Base-by-base conservation (phyloP, 2,329 filamentous ascomycete genomes). In the Fonsecaea pugnacius region DNA sequence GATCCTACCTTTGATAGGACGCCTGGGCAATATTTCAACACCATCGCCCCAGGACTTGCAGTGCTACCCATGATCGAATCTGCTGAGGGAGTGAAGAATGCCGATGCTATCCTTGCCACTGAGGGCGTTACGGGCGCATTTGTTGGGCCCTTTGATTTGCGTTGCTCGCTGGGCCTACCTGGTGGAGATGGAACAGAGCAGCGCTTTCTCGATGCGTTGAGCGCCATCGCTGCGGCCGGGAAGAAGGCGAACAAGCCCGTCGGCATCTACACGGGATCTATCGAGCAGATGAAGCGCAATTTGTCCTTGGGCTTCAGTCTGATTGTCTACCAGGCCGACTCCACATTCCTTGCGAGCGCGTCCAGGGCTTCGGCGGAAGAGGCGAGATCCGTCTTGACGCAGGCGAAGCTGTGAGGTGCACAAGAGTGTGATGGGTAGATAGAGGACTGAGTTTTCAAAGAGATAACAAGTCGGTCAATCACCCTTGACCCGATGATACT, bases 51-150 rank as follows among this genome's bases (percentile, higher is more conserved):
- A 24, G 30, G 32, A 6, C 43, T 51, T 21, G 43, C 36, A 7
- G 43, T 64, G 16, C 32, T 64, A 16, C 57, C 62, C 6, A 64
- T 64, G 56, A 64, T 64, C 18, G 62, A 64, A 36, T 60, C 62
- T 5, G 18, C 4, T 2, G 52, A 57, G 5, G 62, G 48, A 6
- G 38, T 64, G 21, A 51, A 60, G 4, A 61, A 64, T 40, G 57
- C 52, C 18, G 57, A 64, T n/a, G 36, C 40, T 6, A 64, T 64
- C 10, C n/a, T 60, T 5, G 57, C 36, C n/a, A 21, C 51, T 7
- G 51, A 60, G 10, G 62, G 62, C 30, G 62, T 64, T 9, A 43
- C 27, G 24, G 57, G 50, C 2, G 50, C 56, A 8, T 64, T 64
- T 18, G 46, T 64, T 14, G 62, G 62, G 2, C 62, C 62, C 1